Conservation (phyloP, 2,329 filamentous ascomycete genomes). For the Colletotrichum echinochloae region DNA sequence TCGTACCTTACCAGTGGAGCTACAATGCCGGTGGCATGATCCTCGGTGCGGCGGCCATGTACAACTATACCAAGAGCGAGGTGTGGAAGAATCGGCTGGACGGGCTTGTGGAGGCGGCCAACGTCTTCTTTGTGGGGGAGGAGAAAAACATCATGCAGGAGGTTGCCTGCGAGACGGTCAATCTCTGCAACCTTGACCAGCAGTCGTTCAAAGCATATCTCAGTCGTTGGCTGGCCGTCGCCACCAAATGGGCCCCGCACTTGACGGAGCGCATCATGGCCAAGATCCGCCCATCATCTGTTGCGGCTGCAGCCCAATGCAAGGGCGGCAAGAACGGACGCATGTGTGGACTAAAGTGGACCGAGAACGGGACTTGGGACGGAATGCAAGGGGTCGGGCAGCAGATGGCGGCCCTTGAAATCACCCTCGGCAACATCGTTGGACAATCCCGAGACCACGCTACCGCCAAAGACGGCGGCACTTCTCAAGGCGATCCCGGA, state of each 20-base stretch:
- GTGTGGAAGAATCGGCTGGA: constrained; percentile 70
- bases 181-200: constrained; percentile 72
- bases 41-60: constrained; percentile 75
- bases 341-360: constrained; percentile 73
- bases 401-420: constrained; percentile 77
- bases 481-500: constrained; percentile 60
- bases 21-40: constrained; percentile 78
- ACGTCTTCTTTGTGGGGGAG: constrained; percentile 66
- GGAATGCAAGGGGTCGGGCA: constrained; percentile 73
- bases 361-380: constrained; percentile 65
- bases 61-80: constrained; percentile 67
- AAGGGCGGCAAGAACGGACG: constrained; percentile 66
- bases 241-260: constrained; percentile 73
- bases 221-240: constrained; percentile 70
- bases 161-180: constrained; percentile 72
- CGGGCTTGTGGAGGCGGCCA: constrained; percentile 65
- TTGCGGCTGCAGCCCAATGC: constrained; percentile 68
- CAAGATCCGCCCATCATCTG: constrained; percentile 65
- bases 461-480: constrained; percentile 68
- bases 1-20: constrained; percentile 74
- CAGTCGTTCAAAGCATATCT: constrained; percentile 74
- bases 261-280: constrained; percentile 65
- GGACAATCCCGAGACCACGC: constrained; percentile 52
- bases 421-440: constrained; percentile 72
- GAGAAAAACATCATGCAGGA: constrained; percentile 72